Percentiles rank a stretch among this genome's conserved stretches.
phyloP scores from a whole-genome alignment of 345 rosid species.

The Eucalyptus pauciflora region DNA sequence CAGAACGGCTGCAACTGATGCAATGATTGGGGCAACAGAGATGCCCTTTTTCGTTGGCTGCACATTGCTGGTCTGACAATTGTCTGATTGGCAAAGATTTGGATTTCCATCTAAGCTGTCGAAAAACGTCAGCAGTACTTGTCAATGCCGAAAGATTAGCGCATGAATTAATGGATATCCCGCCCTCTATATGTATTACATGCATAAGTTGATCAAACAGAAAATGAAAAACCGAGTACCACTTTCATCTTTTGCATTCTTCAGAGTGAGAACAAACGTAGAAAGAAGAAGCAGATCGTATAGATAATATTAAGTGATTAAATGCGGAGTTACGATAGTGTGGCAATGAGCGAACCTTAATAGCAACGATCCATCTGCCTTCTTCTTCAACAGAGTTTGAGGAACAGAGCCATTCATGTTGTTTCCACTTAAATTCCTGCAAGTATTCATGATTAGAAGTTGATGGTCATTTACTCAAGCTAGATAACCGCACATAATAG shows the following conservation, averaged over 20 bases:
- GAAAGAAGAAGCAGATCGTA: neutral
- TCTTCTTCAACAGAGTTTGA: slow-evolving; percentile 10
- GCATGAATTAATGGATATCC: neutral
- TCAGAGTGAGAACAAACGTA: neutral
- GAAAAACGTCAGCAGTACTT: neutral
- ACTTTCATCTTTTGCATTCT: neutral
- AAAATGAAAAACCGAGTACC: neutral
- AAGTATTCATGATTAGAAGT: neutral
- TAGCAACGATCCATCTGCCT: slow-evolving; percentile 1
- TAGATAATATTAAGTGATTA: neutral
- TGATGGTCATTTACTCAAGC: neutral
- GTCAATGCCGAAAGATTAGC: neutral
- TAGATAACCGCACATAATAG: neutral
- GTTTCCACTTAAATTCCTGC: slow-evolving; percentile 33
- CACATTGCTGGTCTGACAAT: neutral
- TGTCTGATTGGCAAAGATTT: neutral
- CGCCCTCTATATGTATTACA: neutral
- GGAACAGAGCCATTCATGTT: slow-evolving; percentile 29
- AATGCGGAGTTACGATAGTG: neutral
- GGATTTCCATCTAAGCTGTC: slow-evolving; percentile 31
- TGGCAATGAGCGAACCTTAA: neutral
- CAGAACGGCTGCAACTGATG: slow-evolving; percentile 4
- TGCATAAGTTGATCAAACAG: neutral
- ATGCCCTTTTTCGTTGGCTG: slow-evolving; percentile 14
- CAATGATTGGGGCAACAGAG: slow-evolving; percentile 16